These are phyloP conservation scores for Cryptosporidium bovis DNA, from an alignment of 169 alveolate species.

Conservation along the genomic window DNA sequence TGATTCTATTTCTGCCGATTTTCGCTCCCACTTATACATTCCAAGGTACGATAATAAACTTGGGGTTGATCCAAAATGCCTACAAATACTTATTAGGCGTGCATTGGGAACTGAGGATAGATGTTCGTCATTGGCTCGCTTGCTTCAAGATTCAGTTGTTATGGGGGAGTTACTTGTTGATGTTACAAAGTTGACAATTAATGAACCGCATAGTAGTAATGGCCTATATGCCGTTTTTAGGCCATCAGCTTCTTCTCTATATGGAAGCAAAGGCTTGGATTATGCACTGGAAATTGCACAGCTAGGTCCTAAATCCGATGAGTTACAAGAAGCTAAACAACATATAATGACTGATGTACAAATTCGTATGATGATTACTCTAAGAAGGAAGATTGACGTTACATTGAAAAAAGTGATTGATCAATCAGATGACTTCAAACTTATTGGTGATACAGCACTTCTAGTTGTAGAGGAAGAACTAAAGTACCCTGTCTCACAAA, in stretches of 20 bases:
- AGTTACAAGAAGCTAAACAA: slow-evolving; percentile 72
- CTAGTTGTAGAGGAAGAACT: slow-evolving; percentile 68
- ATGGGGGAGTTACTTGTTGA: slow-evolving; percentile 72
- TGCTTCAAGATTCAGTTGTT: slow-evolving; percentile 68
- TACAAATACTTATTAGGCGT: slow-evolving; percentile 73
- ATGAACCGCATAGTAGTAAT: slow-evolving; percentile 73
- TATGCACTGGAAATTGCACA: slow-evolving; percentile 72
- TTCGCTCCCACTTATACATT: slow-evolving; percentile 70
- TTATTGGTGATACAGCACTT: slow-evolving; percentile 70
- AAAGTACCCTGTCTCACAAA: slow-evolving; percentile 57
- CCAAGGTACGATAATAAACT: slow-evolving; percentile 70
- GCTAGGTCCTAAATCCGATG: slow-evolving; percentile 70
- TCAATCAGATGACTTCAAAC: slow-evolving; percentile 64
- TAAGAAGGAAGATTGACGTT: slow-evolving; percentile 67
- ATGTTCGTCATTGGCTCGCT: slow-evolving; percentile 63
- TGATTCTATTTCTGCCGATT: slow-evolving; percentile 66
- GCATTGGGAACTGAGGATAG: slow-evolving; percentile 74
- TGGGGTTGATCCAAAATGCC: slow-evolving; percentile 69
- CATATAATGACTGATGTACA: slow-evolving; percentile 62
- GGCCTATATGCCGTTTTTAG: slow-evolving; percentile 70
- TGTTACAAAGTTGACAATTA: slow-evolving; percentile 53
- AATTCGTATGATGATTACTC: slow-evolving; percentile 66
- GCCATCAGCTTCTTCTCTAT: slow-evolving; percentile 67
- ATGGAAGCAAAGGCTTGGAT: slow-evolving; percentile 71
- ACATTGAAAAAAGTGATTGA: slow-evolving; percentile 69